Evolutionary conservation across 768 basidiomycete species (phyloP), one percentile per base, ranked within the genome.

Genomic region (Suillus americanus): DNA sequence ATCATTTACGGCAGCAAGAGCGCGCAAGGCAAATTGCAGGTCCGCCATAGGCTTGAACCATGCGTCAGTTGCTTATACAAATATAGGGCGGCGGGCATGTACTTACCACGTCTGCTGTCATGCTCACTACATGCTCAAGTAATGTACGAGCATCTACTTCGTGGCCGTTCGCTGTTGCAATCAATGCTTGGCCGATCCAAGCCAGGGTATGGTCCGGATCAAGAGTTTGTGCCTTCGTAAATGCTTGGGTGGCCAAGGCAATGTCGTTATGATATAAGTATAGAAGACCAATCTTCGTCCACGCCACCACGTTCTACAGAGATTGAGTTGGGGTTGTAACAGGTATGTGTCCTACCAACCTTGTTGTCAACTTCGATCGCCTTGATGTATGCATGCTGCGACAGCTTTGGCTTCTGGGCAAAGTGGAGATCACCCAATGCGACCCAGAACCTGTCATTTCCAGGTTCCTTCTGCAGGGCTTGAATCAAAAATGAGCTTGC

Each of bases 321-420:
- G 5, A 20, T 35, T 60, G 35, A 65, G 28, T 48, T 51, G 40
- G 64, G 59, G 35, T 25, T 54, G 56, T 43, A 28, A 65, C 23
- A 40, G 50, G 35, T 20, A 41, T 33, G 20, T n/a, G n/a, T 30
- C 20, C 35, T 43, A 75, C 79, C 55, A 66, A 92, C 94, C 82
- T 97, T 97, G 0, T 85, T 76, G 72, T 98, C 89, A 45, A 92
- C 80, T 69, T 98, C 96, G 54, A 99, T 76, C 5, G 95, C 90
- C 64, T 86, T 90, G 72, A 98, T 88, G 70, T 94, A 97, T 5
- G 94, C 91, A 78, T 99, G 95, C 75, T 99, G 97, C 3, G 94
- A 89, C 1, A 86, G 80, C 69, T 87, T 90, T 0, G 90, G 84
- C 50, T 91, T 87, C 16, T 78, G 79, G 9, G 82, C 70, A 70